Evolutionary conservation across 2,329 filamentous ascomycete species (phyloP), one percentile per base, ranked within the genome.

Genomic region (Colletotrichum tropicicola): DNA sequence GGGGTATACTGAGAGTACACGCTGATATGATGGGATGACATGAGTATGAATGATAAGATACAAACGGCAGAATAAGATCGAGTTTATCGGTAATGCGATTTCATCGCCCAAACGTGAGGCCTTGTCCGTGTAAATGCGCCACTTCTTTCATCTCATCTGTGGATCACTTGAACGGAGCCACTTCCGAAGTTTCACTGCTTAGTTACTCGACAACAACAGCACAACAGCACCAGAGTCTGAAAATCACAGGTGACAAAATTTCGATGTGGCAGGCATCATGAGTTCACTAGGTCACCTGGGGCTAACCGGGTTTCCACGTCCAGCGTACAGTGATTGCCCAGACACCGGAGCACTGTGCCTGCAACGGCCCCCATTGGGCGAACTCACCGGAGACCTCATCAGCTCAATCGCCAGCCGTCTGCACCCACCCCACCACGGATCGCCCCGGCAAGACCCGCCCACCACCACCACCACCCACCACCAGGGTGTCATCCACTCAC

Each of bases 1-100:
- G 71, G 67, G 21, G 73, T 74, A 30, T 75, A 57, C 21, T 57
- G 21, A 57, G 43, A 43, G 19, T 43, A 30, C 7, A 17, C 12
- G 23, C n/a, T 19, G 43, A 47, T 47, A 28, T 7, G 43, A 47
- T 5, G 37, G 23, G 4, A 43, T 53, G 30, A 53, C 17, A 19
- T 19, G 17, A 12, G 5, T 15, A 47, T 27, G 15, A 47, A 21
- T 5, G 32, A 41, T 25, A 32, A 13, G 13, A 30, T 12, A 28
- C 32, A 35, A 13, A 35, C 4, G 10, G 32, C 12, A n/a, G 12
- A 35, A 35, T 12, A 5, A 41, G 9, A 41, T n/a, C 6, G 17
- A 41, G 9, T 41, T n/a, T 41, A 41, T 19, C 17, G 6, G n/a
- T 19, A 41, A n/a, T 39, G 6, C 35, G 37, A 41, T 41, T 17